These are phyloP conservation scores for Aspergillus wentii DNA, from an alignment of 495 filamentous ascomycete genomes.

Conservation along the genomic window DNA sequence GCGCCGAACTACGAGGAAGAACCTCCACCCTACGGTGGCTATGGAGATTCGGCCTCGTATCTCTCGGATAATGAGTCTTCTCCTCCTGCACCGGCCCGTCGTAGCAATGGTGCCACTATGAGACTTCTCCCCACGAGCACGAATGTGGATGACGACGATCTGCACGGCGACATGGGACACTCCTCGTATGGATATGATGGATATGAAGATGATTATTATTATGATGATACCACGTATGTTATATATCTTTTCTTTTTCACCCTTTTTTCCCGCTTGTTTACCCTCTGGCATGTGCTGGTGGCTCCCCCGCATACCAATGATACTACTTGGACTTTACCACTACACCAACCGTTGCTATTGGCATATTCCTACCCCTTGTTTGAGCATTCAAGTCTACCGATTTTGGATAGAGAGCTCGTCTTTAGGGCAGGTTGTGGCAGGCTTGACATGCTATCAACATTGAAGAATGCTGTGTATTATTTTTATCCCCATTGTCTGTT, in stretches of 20 bases:
- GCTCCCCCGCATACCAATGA: constrained; percentile 9
- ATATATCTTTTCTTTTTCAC: neutral
- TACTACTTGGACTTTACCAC: constrained; percentile 7
- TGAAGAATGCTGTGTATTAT: no score
- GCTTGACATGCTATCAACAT: no score
- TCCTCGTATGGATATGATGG: no score
- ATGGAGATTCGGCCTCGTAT: constrained; percentile 27
- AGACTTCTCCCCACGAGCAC: constrained; percentile 54
- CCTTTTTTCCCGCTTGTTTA: neutral
- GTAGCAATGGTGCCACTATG: constrained; percentile 50
- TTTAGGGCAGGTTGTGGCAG: no score
- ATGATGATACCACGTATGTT: constrained; percentile 3
- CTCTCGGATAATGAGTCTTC: constrained; percentile 29
- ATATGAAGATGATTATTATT: neutral
- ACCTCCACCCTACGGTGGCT: constrained; percentile 34
- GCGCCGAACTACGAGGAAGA: constrained; percentile 33
- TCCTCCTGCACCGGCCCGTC: constrained; percentile 12
- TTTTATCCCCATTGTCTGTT: no score
- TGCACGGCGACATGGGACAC: constrained; percentile 15
- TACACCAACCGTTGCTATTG: neutral
- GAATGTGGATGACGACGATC: constrained; percentile 27
- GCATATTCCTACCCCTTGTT: constrained; percentile 7
- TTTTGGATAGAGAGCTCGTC: no score
- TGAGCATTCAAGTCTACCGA: no score
- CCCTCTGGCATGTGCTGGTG: no score